Percentiles rank a stretch among this genome's conserved stretches.
Conservation (phyloP, 140 eudicot genomes). For the Bidens hawaiensis region DNA sequence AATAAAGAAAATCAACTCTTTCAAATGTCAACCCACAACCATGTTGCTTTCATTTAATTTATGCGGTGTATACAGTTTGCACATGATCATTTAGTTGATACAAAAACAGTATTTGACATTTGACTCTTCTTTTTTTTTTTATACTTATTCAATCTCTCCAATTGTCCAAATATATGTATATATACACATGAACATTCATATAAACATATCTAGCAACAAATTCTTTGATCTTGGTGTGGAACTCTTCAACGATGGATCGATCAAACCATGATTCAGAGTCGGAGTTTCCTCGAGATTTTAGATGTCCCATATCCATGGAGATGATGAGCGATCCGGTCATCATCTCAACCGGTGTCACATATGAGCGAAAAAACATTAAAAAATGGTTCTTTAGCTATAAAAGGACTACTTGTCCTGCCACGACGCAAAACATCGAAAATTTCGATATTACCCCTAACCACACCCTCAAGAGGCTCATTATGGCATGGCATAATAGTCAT, state of each 20-base stretch:
- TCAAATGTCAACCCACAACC: conserved; percentile 7
- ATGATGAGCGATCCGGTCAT: conserved; percentile 73
- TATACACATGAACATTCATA: background rate
- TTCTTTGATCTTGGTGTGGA: background rate
- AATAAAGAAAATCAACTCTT: background rate
- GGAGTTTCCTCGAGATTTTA: conserved; percentile 59
- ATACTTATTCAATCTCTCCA: conserved; percentile 9
- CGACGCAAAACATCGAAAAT: conserved; percentile 44
- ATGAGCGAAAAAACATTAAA: conserved; percentile 56
- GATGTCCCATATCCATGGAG: conserved; percentile 83
- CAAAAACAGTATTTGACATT: background rate
- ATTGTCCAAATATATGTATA: background rate
- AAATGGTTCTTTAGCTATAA: conserved; percentile 51
- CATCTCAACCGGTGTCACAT: conserved; percentile 66
- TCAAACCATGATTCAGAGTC: conserved; percentile 19
- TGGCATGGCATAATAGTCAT: conserved; percentile 33
- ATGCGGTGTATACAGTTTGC: background rate
- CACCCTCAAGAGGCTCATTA: conserved; percentile 61
- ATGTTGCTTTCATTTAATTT: conserved; percentile 20
- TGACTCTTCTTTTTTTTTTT: conserved; percentile 21
- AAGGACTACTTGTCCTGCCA: conserved; percentile 64
- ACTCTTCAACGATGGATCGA: background rate
- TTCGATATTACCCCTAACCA: conserved; percentile 52
- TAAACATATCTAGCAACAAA: conserved; percentile 5
- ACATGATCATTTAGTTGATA: background rate